Percentiles rank a stretch among this genome's conserved stretches.
phyloP scores from a whole-genome alignment of 2,329 filamentous ascomycete genomes.

The Uncinocarpus reesii region DNA sequence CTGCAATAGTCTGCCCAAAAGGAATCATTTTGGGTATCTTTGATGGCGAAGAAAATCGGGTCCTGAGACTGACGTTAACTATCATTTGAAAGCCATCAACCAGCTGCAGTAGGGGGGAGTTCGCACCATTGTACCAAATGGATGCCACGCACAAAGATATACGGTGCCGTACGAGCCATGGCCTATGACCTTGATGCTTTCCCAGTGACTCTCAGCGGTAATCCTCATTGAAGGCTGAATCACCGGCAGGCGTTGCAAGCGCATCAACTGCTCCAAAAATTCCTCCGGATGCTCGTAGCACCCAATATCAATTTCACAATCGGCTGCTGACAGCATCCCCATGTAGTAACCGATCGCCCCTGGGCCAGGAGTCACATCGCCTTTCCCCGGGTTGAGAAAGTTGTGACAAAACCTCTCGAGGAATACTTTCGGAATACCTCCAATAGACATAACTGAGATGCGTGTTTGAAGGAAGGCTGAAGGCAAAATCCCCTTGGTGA shows the following conservation, averaged over 20 bases:
- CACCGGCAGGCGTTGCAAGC: not conserved
- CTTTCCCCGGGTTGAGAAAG: not conserved
- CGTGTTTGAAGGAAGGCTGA: no score
- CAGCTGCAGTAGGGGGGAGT: not conserved
- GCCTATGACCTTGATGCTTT: not conserved
- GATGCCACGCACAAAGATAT: slow-evolving; percentile 11
- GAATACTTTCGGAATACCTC: not conserved
- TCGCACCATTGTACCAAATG: slow-evolving; percentile 6
- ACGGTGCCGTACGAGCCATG: slow-evolving; percentile 5
- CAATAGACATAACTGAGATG: not conserved
- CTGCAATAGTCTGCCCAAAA: slow-evolving; percentile 12
- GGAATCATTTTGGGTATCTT: slow-evolving; percentile 5
- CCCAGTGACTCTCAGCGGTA: slow-evolving; percentile 10
- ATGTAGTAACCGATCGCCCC: slow-evolving; percentile 3
- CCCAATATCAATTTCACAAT: slow-evolving; percentile 3
- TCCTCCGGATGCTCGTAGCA: slow-evolving; percentile 8
- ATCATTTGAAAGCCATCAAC: not conserved
- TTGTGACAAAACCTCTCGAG: not conserved
- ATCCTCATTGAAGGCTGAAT: not conserved
- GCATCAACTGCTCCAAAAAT: slow-evolving; percentile 6
- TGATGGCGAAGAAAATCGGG: slow-evolving; percentile 12
- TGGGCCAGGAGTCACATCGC: not conserved
- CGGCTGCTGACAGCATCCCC: not conserved
- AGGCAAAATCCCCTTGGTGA: no score
- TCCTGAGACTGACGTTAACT: not conserved